These are phyloP conservation scores for Fomitopsis palustris DNA, from an alignment of 1,284 basidiomycete genomes.

Conservation along the genomic window DNA sequence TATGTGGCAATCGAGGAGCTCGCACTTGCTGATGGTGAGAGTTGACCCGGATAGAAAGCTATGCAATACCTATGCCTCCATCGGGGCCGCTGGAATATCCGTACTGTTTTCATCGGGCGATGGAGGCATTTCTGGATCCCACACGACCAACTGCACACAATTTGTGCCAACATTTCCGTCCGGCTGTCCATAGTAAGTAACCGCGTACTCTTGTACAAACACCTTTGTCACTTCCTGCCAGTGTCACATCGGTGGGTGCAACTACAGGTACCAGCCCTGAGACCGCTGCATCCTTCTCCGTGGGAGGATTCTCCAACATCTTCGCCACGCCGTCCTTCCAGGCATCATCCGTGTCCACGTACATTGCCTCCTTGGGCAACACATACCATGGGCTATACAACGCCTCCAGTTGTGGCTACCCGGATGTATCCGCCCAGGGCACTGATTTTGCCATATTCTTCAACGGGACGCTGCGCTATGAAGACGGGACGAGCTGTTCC, in stretches of 20 bases:
- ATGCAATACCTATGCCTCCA: slow-evolving; percentile 59
- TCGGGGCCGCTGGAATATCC: slow-evolving; percentile 59
- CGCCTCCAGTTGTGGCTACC: slow-evolving; percentile 28
- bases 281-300: slow-evolving; percentile 41
- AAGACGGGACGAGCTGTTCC: slow-evolving; percentile 46
- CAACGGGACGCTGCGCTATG: slow-evolving; percentile 33
- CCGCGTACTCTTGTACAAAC: slow-evolving; percentile 11
- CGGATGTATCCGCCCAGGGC: slow-evolving; percentile 28
- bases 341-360: slow-evolving; percentile 31
- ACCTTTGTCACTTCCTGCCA: slow-evolving; percentile 32
- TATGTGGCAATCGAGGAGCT: slow-evolving; percentile 24
- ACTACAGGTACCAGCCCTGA: slow-evolving; percentile 48
- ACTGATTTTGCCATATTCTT: slow-evolving; percentile 27
- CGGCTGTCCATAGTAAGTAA: slow-evolving; percentile 48
- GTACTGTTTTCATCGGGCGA: slow-evolving; percentile 69
- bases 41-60: slow-evolving; percentile 24
- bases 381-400: slow-evolving; percentile 29
- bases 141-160: slow-evolving; percentile 40
- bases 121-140: slow-evolving; percentile 60
- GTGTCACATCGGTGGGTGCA: slow-evolving; percentile 60
- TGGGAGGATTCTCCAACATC: slow-evolving; percentile 47
- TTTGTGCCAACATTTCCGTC: slow-evolving; percentile 74
- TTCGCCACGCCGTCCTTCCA: slow-evolving; percentile 43
- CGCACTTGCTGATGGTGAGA: slow-evolving; percentile 17
- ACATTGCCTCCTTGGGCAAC: slow-evolving; percentile 24